A percentile compares a stretch with the other conserved stretches of the same genome.
phyloP scores from a whole-genome alignment of 140 eudicot species.

The Stevia rebaudiana region DNA sequence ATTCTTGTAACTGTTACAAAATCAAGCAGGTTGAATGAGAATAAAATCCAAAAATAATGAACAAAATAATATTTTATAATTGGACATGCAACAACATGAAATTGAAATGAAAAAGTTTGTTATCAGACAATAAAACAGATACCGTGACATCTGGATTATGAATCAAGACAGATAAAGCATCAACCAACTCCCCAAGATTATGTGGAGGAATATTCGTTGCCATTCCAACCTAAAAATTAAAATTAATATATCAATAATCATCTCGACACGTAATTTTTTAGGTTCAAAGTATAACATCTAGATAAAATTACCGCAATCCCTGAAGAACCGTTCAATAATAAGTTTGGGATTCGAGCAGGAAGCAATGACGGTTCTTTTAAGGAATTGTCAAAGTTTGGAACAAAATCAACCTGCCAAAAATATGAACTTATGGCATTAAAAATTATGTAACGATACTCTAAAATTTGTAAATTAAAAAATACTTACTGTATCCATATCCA shows the following conservation, averaged over 20 bases:
- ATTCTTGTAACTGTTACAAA: conserved; percentile 72
- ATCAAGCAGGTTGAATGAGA: conserved; percentile 1
- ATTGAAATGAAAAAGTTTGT: not conserved
- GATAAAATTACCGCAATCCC: conserved; percentile 81
- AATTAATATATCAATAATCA: not conserved
- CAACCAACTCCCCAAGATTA: conserved; percentile 96
- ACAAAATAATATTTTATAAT: not conserved
- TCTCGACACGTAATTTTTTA: not conserved
- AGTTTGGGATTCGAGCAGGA: conserved; percentile 88
- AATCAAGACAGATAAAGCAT: conserved; percentile 74
- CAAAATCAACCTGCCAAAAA: conserved; percentile 76
- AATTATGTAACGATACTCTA: not conserved
- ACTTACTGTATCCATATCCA: conserved; percentile 79
- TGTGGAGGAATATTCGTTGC: conserved; percentile 99
- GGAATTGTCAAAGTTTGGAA: conserved; percentile 88
- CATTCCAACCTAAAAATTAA: conserved; percentile 73
- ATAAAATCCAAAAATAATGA: not conserved
- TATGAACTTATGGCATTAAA: not conserved
- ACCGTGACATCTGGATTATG: conserved; percentile 95
- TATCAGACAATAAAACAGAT: conserved; percentile 23
- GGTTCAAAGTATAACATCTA: not conserved
- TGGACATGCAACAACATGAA: not conserved
- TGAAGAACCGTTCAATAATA: conserved; percentile 85
- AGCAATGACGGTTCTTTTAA: conserved; percentile 86
- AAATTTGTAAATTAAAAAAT: not conserved